Base-by-base conservation (phyloP, 2,329 filamentous ascomycete genomes). In the Aspergillus ibericus region DNA sequence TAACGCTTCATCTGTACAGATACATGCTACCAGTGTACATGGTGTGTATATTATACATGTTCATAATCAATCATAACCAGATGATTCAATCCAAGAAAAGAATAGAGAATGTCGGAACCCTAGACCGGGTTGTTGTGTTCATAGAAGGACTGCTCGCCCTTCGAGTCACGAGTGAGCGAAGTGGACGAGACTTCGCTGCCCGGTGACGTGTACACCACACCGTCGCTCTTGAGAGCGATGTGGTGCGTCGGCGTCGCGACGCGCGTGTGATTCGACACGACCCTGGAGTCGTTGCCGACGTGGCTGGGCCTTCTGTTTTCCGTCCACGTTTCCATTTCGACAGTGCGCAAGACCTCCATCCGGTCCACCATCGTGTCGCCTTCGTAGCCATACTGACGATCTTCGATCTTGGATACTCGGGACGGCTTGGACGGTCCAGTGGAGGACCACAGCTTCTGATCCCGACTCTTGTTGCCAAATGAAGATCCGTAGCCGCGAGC, bases 291-390 rank as follows among this genome's bases (percentile, higher is more conserved):
- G 22, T 62, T 65, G 7, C 57, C 60, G 9, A 56, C 42, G 1
- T 66, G 55, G 25, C 55, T 56, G 4, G 56, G 54, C 12, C 55
- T 58, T 29, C 67, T 59, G 4, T 65, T 61, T 48, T 75, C 72
- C 10, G 66, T 64, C 64, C 68, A 74, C 1, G 65, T 72, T 32
- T 74, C 67, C 67, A 75, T 69, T 55, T 75, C 73, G 1, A 75
- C 66, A 5, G 73, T 75, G 20, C 72, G 72, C 52, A 75, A 59
- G 15, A 75, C 69, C 50, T 69, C 69, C 27, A 74, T 64, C 2
- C 66, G 70, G 50, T 67, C 59, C 8, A 46, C 32, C 5, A 40
- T 36, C 4, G 48, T 53, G 35, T 68, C 66, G 9, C 60, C 64
- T 46, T 64, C 61, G 36, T 59, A 61, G 7, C 59, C 61, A 29